phyloP scores from a whole-genome alignment of 2,329 filamentous ascomycete genomes.

The Apiospora aurea region DNA sequence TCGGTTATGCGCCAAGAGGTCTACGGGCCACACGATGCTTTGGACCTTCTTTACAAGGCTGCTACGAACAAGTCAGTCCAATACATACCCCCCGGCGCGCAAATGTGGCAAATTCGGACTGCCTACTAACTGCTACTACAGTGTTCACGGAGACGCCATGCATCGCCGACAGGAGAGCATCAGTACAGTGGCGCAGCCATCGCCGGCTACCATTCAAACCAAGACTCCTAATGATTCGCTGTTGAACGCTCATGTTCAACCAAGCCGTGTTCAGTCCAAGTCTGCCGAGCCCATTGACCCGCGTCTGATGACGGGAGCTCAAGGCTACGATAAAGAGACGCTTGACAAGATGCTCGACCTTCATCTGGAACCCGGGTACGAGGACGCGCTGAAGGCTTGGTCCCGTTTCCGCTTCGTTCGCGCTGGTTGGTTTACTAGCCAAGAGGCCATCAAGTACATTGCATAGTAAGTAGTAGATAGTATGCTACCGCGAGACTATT shows the following conservation, averaged over 20 bases:
- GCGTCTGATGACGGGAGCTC: constrained; percentile 37
- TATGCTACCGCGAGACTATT: neutral
- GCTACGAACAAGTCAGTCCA: constrained; percentile 66
- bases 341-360: constrained; percentile 56
- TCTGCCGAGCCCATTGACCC: constrained; percentile 43
- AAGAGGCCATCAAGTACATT: constrained; percentile 92
- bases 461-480: constrained; percentile 73
- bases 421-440: constrained; percentile 93
- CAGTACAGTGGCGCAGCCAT: constrained; percentile 36
- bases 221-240: constrained; percentile 33
- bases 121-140: constrained; percentile 35
- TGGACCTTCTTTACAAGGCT: constrained; percentile 90
- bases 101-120: constrained; percentile 15
- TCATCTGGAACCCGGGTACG: constrained; percentile 61
- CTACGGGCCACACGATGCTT: constrained; percentile 89
- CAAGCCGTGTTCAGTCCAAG: constrained; percentile 35
- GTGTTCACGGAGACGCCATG: constrained; percentile 40
- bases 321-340: constrained; percentile 36
- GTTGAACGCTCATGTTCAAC: constrained; percentile 33
- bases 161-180: constrained; percentile 37
- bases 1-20: constrained; percentile 74
- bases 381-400: constrained; percentile 86
- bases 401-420: constrained; percentile 91
- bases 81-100: constrained; percentile 26
- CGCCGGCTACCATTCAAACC: constrained; percentile 34